Base-by-base conservation (phyloP, 2,329 filamentous ascomycete species). In the Pseudopithomyces maydicus region DNA sequence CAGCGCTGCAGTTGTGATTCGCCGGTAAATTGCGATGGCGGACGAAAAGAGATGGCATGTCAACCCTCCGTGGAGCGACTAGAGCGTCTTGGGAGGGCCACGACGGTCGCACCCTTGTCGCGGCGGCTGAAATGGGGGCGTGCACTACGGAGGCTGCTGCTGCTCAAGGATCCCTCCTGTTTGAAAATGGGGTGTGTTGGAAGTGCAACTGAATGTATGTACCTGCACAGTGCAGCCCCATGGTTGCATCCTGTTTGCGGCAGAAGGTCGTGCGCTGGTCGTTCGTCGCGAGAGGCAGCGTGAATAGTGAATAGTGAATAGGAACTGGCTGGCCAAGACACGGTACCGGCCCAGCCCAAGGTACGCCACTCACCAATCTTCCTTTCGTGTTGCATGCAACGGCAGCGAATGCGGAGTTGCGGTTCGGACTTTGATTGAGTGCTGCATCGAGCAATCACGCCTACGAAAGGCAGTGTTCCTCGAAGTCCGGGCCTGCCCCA, bases 11-110 rank as follows among this genome's bases (percentile, higher is more conserved):
- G 14, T 12, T 43, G 19, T 54, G 43, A 54, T 54, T 54, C 43
- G 52, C 26, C 44, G 19, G 35, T 17, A 32, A 10, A 42, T 29
- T 41, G 20, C 10, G 38, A 47, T 42, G 29, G 41, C 41, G 52
- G 36, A 42, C 44, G 26, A 46, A 54, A 54, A 41, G 44, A 36
- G 52, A 49, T 26, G 44, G 51, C 33, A 35, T n/a, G 38, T 33
- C 45, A 49, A 44, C 52, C 19, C 39, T 43, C 52, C 54, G 57
- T 57, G 57, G 54, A 55, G 51, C 29, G 23, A 46, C 53, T 49
- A 54, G 45, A 43, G 15, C 14, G 22, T 46, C 35, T 45, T 46
- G 38, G 29, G 35, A 23, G 19, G 32, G 45, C 49, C 41, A 50
- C 33, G 43, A 51, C 43, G 44, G 48, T 47, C 36, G 26, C 43